Evolutionary conservation across 495 filamentous ascomycete species (phyloP).

Genomic region (Lasiosphaeris hirsuta): DNA sequence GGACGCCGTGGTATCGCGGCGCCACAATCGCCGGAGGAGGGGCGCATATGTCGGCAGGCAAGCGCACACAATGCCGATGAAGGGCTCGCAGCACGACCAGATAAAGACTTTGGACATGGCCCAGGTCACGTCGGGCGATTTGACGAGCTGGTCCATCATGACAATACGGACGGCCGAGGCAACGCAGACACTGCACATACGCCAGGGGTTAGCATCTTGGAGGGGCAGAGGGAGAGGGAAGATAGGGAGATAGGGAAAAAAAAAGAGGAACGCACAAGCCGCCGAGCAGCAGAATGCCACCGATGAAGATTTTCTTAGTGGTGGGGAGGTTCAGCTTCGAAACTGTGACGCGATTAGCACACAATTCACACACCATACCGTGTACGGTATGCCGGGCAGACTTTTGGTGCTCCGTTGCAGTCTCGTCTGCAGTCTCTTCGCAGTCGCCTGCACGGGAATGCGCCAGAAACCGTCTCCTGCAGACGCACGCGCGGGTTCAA

Average conservation of each 20-base stretch:
- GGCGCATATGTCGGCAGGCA: slow-evolving; percentile 43
- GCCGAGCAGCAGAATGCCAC: slow-evolving; percentile 40
- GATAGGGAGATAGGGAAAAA: background rate
- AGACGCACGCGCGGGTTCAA: background rate
- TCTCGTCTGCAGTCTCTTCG: no score
- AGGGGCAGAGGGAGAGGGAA: slow-evolving; percentile 6
- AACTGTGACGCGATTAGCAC: slow-evolving; percentile 19
- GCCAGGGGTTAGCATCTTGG: background rate
- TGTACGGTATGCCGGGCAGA: background rate
- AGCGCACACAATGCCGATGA: slow-evolving; percentile 41
- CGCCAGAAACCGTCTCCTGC: no score
- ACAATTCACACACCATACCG: background rate
- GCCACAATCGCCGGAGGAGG: slow-evolving; percentile 26
- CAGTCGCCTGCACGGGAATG: no score
- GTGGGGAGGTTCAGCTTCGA: slow-evolving; percentile 32
- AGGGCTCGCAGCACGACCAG: slow-evolving; percentile 43
- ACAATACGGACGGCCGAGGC: slow-evolving; percentile 43
- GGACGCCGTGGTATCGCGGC: background rate
- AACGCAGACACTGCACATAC: slow-evolving; percentile 29
- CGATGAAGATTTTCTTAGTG: slow-evolving; percentile 39
- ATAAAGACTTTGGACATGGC: slow-evolving; percentile 40
- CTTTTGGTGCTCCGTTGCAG: no score
- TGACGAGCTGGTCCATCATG: slow-evolving; percentile 33
- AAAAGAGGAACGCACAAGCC: slow-evolving; percentile 32
- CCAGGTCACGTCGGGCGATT: slow-evolving; percentile 37